phyloP scores from a whole-genome alignment of 495 filamentous ascomycete species.

The Cryomyces minteri region DNA sequence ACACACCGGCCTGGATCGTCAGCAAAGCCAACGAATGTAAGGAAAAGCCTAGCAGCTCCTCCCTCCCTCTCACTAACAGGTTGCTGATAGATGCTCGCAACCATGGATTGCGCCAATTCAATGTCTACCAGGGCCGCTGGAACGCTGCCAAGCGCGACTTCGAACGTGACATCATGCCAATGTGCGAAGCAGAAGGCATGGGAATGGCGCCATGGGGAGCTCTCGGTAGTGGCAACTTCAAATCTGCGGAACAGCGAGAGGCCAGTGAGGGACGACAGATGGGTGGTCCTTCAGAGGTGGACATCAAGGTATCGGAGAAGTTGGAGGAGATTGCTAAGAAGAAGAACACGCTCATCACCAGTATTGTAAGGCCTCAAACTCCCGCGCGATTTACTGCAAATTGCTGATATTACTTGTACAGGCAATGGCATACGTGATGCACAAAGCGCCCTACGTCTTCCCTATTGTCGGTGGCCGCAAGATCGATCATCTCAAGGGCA shows the following conservation, averaged over 20 bases:
- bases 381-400: neutral
- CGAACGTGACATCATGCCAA: constrained; percentile 14
- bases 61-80: neutral
- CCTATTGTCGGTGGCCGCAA: constrained; percentile 54
- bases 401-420: neutral
- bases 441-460: constrained; percentile 59
- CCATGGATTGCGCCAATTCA: constrained; percentile 1
- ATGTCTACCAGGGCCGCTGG: constrained; percentile 13
- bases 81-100: neutral
- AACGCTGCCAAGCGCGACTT: constrained; percentile 11
- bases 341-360: constrained; percentile 3
- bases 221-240: constrained; percentile 42
- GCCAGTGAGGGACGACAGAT: constrained; percentile 16
- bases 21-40: constrained; percentile 1
- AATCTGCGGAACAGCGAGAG: constrained; percentile 22
- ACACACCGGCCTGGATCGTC: constrained; percentile 30
- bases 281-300: neutral
- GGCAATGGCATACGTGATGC: constrained; percentile 47
- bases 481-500: constrained; percentile 46
- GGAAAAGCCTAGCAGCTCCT: neutral
- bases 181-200: constrained; percentile 38
- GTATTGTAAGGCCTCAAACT: neutral
- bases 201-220: constrained; percentile 41
- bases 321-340: constrained; percentile 9
- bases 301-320: constrained; percentile 1